A percentile compares a stretch with the other conserved stretches of the same genome.
Evolutionary conservation across 2,329 filamentous ascomycete species (phyloP).

Genomic region (Aspergillus eucalypticola): DNA sequence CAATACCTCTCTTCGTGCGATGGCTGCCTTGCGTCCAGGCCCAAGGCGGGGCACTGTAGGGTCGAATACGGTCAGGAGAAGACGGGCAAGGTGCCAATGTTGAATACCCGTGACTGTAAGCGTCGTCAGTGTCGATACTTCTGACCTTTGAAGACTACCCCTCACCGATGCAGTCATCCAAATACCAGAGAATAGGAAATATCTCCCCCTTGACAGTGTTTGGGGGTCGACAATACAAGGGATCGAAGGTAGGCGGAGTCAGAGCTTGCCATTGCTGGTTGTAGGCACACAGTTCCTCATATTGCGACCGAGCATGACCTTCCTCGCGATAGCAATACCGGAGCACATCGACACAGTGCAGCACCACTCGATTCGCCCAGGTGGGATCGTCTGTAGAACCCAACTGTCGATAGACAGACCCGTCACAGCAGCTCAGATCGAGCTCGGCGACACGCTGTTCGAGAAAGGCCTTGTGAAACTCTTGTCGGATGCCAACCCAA

Average conservation of each 20-base stretch:
- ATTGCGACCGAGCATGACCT: slow-evolving; percentile 30
- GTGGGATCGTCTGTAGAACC: slow-evolving; percentile 15
- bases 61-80: slow-evolving; percentile 59
- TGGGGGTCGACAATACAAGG: slow-evolving; percentile 52
- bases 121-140: background rate
- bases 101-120: slow-evolving; percentile 59
- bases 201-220: slow-evolving; percentile 35
- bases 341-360: slow-evolving; percentile 62
- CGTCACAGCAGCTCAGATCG: slow-evolving; percentile 6
- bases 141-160: no score
- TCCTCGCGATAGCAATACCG: slow-evolving; percentile 57
- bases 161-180: slow-evolving; percentile 48
- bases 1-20: slow-evolving; percentile 3
- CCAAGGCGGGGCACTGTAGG: slow-evolving; percentile 38
- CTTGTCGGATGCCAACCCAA: slow-evolving; percentile 51
- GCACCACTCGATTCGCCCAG: slow-evolving; percentile 58
- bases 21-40: background rate
- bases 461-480: slow-evolving; percentile 49
- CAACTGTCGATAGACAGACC: slow-evolving; percentile 8
- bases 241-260: slow-evolving; percentile 55
- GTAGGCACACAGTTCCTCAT: slow-evolving; percentile 28
- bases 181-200: slow-evolving; percentile 60
- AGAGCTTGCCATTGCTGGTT: slow-evolving; percentile 44
- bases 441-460: slow-evolving; percentile 35
- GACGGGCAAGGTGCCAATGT: slow-evolving; percentile 58